Evolutionary conservation across 768 basidiomycete species (phyloP).

Genomic region (Megacollybia marginata): DNA sequence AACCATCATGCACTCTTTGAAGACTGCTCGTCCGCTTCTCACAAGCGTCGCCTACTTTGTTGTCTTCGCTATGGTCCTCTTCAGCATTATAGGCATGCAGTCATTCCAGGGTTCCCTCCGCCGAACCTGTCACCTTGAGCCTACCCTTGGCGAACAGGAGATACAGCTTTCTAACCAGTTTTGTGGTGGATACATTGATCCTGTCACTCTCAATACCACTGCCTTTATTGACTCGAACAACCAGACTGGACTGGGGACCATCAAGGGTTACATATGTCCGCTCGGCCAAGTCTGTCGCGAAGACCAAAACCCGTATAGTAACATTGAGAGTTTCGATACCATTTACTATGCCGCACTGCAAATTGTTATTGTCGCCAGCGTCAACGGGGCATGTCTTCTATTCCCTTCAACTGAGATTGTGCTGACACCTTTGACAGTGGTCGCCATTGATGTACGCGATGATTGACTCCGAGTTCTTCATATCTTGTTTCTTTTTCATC

Average conservation of each 20-base stretch:
- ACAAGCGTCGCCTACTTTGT: conserved; percentile 89
- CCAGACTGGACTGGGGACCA: conserved; percentile 18
- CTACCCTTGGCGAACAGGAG: conserved; percentile 45
- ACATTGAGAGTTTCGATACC: conserved; percentile 82
- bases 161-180: conserved; percentile 39
- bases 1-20: conserved; percentile 88
- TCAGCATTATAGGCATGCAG: conserved; percentile 92
- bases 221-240: conserved; percentile 36
- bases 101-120: conserved; percentile 83
- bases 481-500: conserved; percentile 86
- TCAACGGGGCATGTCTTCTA: conserved; percentile 53
- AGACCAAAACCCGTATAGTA: conserved; percentile 62
- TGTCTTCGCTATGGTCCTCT: conserved; percentile 80
- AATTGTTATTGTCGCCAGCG: conserved; percentile 76
- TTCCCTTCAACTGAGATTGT: neutral
- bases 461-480: conserved; percentile 85
- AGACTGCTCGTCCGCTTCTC: conserved; percentile 84
- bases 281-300: conserved; percentile 79
- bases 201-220: conserved; percentile 36
- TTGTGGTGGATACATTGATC: conserved; percentile 81
- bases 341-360: conserved; percentile 78
- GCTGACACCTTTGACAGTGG: conserved; percentile 41
- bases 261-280: conserved; percentile 90
- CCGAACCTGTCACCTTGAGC: conserved; percentile 50
- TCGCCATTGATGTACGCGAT: conserved; percentile 77